These are phyloP conservation scores for Coniochaeta pulveracea DNA, from an alignment of 2,329 filamentous ascomycete species.

Conservation along the genomic window DNA sequence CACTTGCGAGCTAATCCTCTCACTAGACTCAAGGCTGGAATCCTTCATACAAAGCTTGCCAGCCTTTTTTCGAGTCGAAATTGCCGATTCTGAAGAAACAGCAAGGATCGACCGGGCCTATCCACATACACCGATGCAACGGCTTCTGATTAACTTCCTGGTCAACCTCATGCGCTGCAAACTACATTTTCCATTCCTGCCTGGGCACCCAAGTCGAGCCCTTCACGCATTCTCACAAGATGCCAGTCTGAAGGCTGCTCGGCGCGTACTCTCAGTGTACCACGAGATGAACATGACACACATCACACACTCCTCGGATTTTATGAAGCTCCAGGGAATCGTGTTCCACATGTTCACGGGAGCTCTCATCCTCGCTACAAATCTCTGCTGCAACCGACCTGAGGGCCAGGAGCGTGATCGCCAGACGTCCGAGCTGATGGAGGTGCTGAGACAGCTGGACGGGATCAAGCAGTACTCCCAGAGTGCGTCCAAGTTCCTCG, in stretches of 20 bases:
- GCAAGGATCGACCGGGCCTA: neutral
- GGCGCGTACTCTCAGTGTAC: neutral
- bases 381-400: neutral
- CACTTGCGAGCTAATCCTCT: slow-evolving; percentile 1
- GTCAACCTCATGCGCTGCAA: slow-evolving; percentile 1
- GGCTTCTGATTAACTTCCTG: slow-evolving; percentile 1
- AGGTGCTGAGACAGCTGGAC: neutral
- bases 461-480: slow-evolving; percentile 1
- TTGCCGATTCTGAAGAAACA: neutral
- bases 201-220: neutral
- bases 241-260: neutral
- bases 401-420: neutral
- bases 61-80: slow-evolving; percentile 1
- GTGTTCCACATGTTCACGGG: neutral
- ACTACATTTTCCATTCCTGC: neutral
- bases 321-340: slow-evolving; percentile 1
- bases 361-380: neutral
- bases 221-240: slow-evolving; percentile 1
- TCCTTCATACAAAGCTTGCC: neutral
- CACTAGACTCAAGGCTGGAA: neutral
- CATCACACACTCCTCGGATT: neutral
- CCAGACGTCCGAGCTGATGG: neutral
- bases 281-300: neutral
- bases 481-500: neutral
- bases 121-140: neutral